Conservation (phyloP, 805 yeast genomes). For the Saturnispora galanensis region DNA sequence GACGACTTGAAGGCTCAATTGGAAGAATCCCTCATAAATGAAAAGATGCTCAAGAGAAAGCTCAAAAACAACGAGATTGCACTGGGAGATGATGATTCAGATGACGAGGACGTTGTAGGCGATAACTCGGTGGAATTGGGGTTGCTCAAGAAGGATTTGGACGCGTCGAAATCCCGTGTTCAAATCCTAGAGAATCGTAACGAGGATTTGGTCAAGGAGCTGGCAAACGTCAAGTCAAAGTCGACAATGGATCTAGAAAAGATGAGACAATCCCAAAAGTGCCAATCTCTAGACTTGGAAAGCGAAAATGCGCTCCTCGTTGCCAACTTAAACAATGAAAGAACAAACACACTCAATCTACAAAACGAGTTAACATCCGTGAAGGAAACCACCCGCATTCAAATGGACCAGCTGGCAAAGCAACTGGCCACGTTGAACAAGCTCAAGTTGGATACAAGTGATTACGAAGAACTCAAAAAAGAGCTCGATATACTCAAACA, state of each 20-base stretch:
- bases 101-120: slow-evolving; percentile 22
- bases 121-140: slow-evolving; percentile 26
- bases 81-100: slow-evolving; percentile 22
- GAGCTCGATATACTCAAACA: slow-evolving; percentile 35
- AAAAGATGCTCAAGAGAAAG: slow-evolving; percentile 56
- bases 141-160: slow-evolving; percentile 65
- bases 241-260: slow-evolving; percentile 33
- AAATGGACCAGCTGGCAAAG: slow-evolving; percentile 34
- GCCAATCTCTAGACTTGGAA: slow-evolving; percentile 46
- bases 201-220: slow-evolving; percentile 58
- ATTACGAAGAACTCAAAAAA: no score
- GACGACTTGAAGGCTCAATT: slow-evolving; percentile 44
- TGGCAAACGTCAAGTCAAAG: slow-evolving; percentile 43
- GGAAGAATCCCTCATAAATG: slow-evolving; percentile 53
- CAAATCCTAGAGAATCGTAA: slow-evolving; percentile 69
- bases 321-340: slow-evolving; percentile 46
- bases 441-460: no score
- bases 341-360: slow-evolving; percentile 23
- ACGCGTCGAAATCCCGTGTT: slow-evolving; percentile 55
- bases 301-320: slow-evolving; percentile 57
- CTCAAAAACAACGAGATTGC: slow-evolving; percentile 39
- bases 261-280: slow-evolving; percentile 33
- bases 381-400: slow-evolving; percentile 33
- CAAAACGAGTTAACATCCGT: slow-evolving; percentile 22
- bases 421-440: slow-evolving; percentile 42